These are phyloP conservation scores for Picochlorum sp. DNA, from an alignment of 139 green algal genomes.

Conservation along the genomic window DNA sequence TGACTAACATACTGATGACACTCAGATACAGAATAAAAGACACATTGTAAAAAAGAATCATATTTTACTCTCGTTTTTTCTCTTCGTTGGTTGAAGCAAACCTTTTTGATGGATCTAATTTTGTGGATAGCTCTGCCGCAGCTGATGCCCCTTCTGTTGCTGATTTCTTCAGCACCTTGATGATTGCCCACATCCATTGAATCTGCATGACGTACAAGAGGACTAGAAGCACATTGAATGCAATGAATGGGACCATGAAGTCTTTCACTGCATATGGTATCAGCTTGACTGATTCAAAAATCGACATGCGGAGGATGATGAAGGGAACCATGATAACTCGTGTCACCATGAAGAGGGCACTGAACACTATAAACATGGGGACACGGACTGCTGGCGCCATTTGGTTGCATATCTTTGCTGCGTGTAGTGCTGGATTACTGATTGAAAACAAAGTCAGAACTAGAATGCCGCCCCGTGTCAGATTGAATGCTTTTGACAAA, in stretches of 20 bases:
- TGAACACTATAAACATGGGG: conserved; percentile 17
- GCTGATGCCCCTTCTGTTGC: neutral
- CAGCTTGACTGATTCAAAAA: conserved; percentile 1
- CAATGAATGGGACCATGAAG: conserved; percentile 6
- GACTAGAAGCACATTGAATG: conserved; percentile 16
- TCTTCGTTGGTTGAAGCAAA: conserved; percentile 4
- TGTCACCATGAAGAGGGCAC: conserved; percentile 13
- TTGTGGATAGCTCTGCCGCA: conserved; percentile 7
- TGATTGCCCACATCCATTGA: conserved; percentile 23
- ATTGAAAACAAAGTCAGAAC: conserved; percentile 24
- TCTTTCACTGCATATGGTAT: conserved; percentile 14
- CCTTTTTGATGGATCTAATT: conserved; percentile 23
- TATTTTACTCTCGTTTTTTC: neutral
- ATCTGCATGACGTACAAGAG: conserved; percentile 28
- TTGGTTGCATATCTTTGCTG: conserved; percentile 29
- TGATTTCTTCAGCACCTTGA: conserved; percentile 12
- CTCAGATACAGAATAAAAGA: conserved; percentile 5
- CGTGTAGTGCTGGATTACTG: conserved; percentile 24
- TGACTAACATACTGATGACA: conserved; percentile 6
- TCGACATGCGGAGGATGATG: conserved; percentile 11
- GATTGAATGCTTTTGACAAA: conserved; percentile 11
- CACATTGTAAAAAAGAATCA: conserved; percentile 6
- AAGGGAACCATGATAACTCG: conserved; percentile 20
- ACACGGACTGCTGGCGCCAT: conserved; percentile 1
- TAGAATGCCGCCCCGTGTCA: conserved; percentile 8